phyloP scores from a whole-genome alignment of 2,329 filamentous ascomycete species.

The Cercospora zeae-maydis region DNA sequence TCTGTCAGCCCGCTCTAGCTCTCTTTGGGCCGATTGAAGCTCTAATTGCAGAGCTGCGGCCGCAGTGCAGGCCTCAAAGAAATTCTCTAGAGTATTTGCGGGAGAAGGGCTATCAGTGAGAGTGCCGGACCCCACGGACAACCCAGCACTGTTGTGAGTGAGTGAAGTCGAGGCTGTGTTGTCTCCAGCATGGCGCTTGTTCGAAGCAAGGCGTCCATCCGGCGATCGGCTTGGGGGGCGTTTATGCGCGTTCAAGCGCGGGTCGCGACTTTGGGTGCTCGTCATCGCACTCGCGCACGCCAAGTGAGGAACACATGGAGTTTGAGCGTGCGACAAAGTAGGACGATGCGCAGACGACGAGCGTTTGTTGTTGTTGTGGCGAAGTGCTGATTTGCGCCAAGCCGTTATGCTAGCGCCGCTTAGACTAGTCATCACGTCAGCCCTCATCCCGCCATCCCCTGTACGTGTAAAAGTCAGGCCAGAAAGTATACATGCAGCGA shows the following conservation, averaged over 20 bases:
- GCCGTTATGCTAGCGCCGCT: no score
- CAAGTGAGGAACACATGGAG: background rate
- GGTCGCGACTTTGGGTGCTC: constrained; percentile 1
- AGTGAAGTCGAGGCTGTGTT: background rate
- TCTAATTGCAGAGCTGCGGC: constrained; percentile 1
- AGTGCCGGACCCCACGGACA: background rate
- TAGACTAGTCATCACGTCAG: no score
- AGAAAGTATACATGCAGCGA: no score
- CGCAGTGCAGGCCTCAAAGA: background rate
- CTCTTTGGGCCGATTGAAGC: background rate
- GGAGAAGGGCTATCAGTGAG: background rate
- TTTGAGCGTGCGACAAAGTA: background rate
- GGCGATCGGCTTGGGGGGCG: constrained; percentile 7
- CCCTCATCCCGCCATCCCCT: no score
- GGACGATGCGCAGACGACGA: background rate
- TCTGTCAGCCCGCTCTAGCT: background rate
- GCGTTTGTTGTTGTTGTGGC: no score
- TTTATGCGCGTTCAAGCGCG: constrained; percentile 1
- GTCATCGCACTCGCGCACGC: background rate
- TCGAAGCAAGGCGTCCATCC: background rate
- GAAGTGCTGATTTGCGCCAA: no score
- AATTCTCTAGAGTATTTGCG: background rate
- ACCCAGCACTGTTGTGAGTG: background rate
- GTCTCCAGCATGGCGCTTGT: constrained; percentile 2
- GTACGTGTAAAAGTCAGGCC: no score